phyloP scores from a whole-genome alignment of 2,329 filamentous ascomycete genomes.

The Lachnellula willkommii region DNA sequence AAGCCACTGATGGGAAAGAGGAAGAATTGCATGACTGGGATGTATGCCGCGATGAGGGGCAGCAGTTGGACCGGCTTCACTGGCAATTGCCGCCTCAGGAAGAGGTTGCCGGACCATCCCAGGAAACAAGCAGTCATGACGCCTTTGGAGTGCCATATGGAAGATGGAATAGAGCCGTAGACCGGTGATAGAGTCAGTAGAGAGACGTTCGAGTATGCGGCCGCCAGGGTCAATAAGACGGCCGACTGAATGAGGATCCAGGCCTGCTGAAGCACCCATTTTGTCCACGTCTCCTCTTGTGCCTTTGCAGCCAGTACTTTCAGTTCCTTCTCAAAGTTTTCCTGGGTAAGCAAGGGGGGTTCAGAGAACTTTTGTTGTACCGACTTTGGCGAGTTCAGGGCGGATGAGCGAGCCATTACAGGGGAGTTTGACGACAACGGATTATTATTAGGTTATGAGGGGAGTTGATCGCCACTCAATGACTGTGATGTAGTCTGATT shows the following conservation, averaged over 20 bases:
- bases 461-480: background rate
- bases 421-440: background rate
- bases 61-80: slow-evolving; percentile 50
- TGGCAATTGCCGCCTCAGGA: slow-evolving; percentile 46
- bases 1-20: slow-evolving; percentile 61
- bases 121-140: slow-evolving; percentile 62
- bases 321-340: slow-evolving; percentile 33
- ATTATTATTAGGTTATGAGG: background rate
- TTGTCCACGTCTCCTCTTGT: slow-evolving; percentile 29
- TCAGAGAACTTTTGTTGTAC: slow-evolving; percentile 1
- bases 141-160: slow-evolving; percentile 63
- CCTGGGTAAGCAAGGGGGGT: slow-evolving; percentile 28
- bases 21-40: slow-evolving; percentile 67
- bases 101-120: slow-evolving; percentile 65
- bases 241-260: slow-evolving; percentile 32
- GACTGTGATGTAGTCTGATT: too few relatives aligned
- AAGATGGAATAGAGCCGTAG: slow-evolving; percentile 77
- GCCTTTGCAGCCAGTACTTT: slow-evolving; percentile 30
- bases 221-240: slow-evolving; percentile 51
- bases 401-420: slow-evolving; percentile 7
- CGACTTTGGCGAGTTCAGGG: background rate
- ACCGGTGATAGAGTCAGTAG: slow-evolving; percentile 76
- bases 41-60: slow-evolving; percentile 69
- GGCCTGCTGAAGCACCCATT: slow-evolving; percentile 27
- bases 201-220: slow-evolving; percentile 63